phyloP scores from a whole-genome alignment of 768 basidiomycete species.

The Coprinopsis sp. region DNA sequence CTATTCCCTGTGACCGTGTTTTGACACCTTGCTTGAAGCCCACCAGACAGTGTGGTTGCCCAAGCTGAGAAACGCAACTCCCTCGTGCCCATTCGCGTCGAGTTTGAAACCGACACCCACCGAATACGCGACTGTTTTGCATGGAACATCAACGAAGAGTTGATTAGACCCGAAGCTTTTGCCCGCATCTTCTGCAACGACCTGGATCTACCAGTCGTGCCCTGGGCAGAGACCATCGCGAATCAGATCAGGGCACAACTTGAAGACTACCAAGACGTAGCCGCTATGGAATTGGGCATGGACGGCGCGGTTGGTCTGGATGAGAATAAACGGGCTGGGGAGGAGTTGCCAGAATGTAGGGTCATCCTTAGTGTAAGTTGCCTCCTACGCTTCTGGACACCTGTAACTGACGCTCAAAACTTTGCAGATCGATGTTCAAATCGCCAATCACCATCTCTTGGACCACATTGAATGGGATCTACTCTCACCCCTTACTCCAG shows the following conservation, averaged over 20 bases:
- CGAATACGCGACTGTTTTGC: constrained; percentile 92
- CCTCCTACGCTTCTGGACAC: not conserved
- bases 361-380: constrained; percentile 71
- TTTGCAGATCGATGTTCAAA: constrained; percentile 92
- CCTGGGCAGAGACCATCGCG: constrained; percentile 75
- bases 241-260: constrained; percentile 87
- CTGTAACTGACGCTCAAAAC: not conserved
- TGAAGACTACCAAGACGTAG: constrained; percentile 84
- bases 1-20: not conserved
- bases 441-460: constrained; percentile 83
- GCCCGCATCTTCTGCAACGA: constrained; percentile 86
- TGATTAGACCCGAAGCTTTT: constrained; percentile 82
- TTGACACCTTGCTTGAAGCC: constrained; percentile 34
- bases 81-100: constrained; percentile 90
- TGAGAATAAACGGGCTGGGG: constrained; percentile 37
- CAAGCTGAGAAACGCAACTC: constrained; percentile 50
- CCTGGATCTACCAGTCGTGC: constrained; percentile 63
- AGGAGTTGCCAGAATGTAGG: constrained; percentile 71
- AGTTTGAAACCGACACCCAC: constrained; percentile 89
- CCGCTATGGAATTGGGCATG: constrained; percentile 66
- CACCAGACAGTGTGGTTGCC: constrained; percentile 56
- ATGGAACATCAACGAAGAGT: constrained; percentile 90
- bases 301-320: constrained; percentile 50
- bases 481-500: constrained; percentile 86
- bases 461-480: constrained; percentile 99